phyloP scores from a whole-genome alignment of 257 asterid genomes.

The Solanum chiquidenum region DNA sequence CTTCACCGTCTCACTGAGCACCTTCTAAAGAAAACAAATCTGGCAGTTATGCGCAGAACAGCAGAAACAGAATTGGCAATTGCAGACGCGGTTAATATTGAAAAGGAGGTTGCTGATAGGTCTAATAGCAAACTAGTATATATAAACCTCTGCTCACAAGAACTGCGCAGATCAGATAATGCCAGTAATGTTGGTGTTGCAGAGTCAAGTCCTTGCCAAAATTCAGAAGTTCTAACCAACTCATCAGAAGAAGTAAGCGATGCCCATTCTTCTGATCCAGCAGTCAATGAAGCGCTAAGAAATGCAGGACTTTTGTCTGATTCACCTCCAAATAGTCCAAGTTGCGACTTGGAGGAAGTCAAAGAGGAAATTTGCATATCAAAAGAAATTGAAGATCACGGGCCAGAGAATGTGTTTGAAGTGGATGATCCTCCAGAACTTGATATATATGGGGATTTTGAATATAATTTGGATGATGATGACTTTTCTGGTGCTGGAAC shows the following conservation, averaged over 20 bases:
- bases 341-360: conserved; percentile 21
- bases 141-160: conserved; percentile 82
- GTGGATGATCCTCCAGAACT: conserved; percentile 65
- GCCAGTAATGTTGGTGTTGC: conserved; percentile 16
- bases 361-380: conserved; percentile 19
- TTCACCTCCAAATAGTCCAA: conserved; percentile 90
- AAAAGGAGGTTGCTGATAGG: conserved; percentile 72
- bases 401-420: conserved; percentile 63
- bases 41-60: conserved; percentile 37
- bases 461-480: conserved; percentile 83
- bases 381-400: conserved; percentile 38
- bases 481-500: conserved; percentile 65
- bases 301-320: conserved; percentile 80
- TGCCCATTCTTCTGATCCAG: conserved; percentile 27
- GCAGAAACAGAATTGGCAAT: conserved; percentile 95
- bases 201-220: conserved; percentile 28
- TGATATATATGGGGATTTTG: conserved; percentile 92
- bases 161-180: conserved; percentile 58
- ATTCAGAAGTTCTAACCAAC: conserved; percentile 22
- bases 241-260: conserved; percentile 24
- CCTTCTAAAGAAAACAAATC: conserved; percentile 66
- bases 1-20: conserved; percentile 87
- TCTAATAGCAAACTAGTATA: conserved; percentile 92
- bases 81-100: conserved; percentile 91
- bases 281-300: conserved; percentile 67